A percentile compares a stretch with the other conserved stretches of the same genome.
Evolutionary conservation across 192 early-diverging fungal species (phyloP).

Genomic region (Coemansia sp.): DNA sequence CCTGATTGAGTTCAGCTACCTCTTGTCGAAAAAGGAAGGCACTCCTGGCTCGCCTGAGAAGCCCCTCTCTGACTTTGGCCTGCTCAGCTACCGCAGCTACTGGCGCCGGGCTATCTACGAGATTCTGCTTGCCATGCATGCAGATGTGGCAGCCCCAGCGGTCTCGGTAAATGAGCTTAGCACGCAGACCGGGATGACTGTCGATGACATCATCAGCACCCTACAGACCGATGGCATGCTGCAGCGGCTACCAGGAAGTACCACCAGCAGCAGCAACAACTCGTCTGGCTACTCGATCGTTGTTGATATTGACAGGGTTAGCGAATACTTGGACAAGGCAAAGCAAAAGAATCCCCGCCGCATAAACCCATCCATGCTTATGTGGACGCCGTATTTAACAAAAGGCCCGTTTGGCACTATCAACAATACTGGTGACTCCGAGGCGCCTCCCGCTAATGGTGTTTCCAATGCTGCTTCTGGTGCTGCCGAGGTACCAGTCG

Average conservation of each 20-base stretch:
- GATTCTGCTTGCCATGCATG: conserved; percentile 54
- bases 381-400: conserved; percentile 71
- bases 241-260: conserved; percentile 20
- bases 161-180: conserved; percentile 62
- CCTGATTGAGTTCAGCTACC: conserved; percentile 91
- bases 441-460: not conserved
- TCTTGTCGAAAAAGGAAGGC: conserved; percentile 74
- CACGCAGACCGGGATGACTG: conserved; percentile 68
- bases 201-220: conserved; percentile 81
- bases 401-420: conserved; percentile 20
- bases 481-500: not conserved
- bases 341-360: conserved; percentile 56
- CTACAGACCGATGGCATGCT: conserved; percentile 61
- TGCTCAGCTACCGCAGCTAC: conserved; percentile 85
- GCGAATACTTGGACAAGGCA: conserved; percentile 53
- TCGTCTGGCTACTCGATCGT: conserved; percentile 48
- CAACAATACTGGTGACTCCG: not conserved
- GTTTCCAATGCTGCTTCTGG: not conserved
- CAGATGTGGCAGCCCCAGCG: not conserved
- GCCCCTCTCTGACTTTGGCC: conserved; percentile 87
- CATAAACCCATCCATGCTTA: conserved; percentile 61
- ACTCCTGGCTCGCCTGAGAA: conserved; percentile 87
- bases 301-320: conserved; percentile 50
- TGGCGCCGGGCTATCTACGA: conserved; percentile 79
- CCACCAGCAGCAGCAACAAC: not conserved